Conservation (phyloP, 1,139 yeast genomes). For the Diutina ranongensis region DNA sequence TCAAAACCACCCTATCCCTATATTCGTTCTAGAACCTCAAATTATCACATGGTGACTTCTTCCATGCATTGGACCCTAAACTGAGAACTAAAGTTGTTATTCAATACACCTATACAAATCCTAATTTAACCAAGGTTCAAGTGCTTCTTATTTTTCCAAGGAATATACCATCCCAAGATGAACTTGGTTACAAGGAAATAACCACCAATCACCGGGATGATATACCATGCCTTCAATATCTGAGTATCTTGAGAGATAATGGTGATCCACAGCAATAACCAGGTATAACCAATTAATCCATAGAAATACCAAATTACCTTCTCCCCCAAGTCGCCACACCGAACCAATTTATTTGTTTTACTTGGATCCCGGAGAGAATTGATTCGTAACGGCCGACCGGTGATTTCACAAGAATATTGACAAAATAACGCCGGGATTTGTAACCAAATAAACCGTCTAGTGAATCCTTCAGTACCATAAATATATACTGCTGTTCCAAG, state of each 20-base stretch:
- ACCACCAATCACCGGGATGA: not conserved
- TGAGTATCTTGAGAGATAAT: not conserved
- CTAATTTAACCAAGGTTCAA: not conserved
- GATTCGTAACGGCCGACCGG: not conserved
- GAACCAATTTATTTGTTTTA: not conserved
- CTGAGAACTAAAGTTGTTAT: no score
- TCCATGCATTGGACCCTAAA: no score
- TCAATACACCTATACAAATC: no score
- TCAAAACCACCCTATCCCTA: no score
- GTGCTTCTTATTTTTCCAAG: not conserved
- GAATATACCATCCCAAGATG: conserved; percentile 2
- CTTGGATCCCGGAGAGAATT: not conserved
- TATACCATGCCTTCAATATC: not conserved
- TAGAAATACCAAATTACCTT: not conserved
- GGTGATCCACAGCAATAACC: not conserved
- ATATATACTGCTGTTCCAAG: not conserved
- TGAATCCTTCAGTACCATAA: not conserved
- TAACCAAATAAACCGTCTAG: not conserved
- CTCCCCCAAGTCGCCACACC: not conserved
- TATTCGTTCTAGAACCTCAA: no score
- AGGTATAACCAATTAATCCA: not conserved
- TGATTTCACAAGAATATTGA: not conserved
- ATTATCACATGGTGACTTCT: no score
- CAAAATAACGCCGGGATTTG: not conserved
- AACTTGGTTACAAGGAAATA: not conserved